Evolutionary conservation across 805 yeast species (phyloP).

Genomic region (Priceomyces fermenticarens): DNA sequence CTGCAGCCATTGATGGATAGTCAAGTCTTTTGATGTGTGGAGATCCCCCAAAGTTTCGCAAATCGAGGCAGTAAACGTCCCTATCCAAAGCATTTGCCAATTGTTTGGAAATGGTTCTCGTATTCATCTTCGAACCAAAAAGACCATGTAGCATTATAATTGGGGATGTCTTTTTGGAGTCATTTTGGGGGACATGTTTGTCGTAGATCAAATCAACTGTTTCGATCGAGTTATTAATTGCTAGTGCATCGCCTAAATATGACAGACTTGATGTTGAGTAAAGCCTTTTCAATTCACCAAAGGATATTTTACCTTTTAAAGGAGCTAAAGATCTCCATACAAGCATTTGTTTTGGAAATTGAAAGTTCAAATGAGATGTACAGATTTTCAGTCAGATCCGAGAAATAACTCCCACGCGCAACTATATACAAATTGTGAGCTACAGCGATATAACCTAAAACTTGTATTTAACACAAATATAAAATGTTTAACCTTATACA

Average conservation of each 20-base stretch:
- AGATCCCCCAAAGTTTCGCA: constrained; percentile 91
- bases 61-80: constrained; percentile 68
- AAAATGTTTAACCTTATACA: too few species aligned
- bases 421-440: too few species aligned
- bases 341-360: too few species aligned
- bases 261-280: constrained; percentile 6
- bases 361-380: too few species aligned
- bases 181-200: constrained; percentile 30
- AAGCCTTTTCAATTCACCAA: background rate
- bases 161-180: constrained; percentile 44
- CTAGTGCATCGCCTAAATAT: constrained; percentile 31
- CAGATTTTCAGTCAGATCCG: too few species aligned
- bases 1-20: constrained; percentile 79
- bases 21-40: constrained; percentile 73
- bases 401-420: too few species aligned
- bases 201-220: constrained; percentile 59
- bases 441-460: too few species aligned
- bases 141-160: constrained; percentile 82
- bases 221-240: constrained; percentile 32
- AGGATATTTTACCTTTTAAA: too few species aligned
- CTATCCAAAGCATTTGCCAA: constrained; percentile 47
- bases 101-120: constrained; percentile 70
- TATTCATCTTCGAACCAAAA: constrained; percentile 81
- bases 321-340: too few species aligned
- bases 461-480: too few species aligned